Percentiles rank a stretch among this genome's conserved stretches.
phyloP scores from a whole-genome alignment of 768 basidiomycete species.

The Rhizopogon sp. region DNA sequence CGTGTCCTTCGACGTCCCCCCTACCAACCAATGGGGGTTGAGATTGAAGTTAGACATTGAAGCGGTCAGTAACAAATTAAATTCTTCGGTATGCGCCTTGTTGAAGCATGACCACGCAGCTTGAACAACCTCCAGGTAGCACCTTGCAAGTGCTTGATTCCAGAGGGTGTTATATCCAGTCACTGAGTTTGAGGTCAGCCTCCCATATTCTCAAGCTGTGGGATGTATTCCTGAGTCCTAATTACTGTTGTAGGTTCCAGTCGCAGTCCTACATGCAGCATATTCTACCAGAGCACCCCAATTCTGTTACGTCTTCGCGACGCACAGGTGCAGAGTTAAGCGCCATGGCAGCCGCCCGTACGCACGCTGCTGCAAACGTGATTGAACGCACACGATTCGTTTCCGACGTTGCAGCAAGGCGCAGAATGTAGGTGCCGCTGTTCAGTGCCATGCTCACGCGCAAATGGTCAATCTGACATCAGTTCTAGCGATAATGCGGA shows the following conservation, averaged over 20 bases:
- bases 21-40: neutral
- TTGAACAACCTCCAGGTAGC: neutral
- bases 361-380: neutral
- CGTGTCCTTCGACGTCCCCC: neutral
- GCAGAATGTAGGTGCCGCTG: neutral
- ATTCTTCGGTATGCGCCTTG: neutral
- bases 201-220: neutral
- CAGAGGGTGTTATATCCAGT: neutral
- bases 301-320: neutral
- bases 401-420: neutral
- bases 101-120: neutral
- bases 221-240: neutral
- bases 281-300: neutral
- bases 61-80: neutral
- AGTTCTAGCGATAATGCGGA: neutral
- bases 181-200: neutral
- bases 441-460: neutral
- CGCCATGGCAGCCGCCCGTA: neutral
- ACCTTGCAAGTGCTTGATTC: neutral
- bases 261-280: neutral
- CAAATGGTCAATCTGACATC: neutral
- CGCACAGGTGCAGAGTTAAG: neutral
- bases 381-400: neutral
- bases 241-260: neutral
- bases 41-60: neutral